Evolutionary conservation across 768 basidiomycete species (phyloP), one percentile per base, ranked within the genome.

Genomic region (Boletus sp.): DNA sequence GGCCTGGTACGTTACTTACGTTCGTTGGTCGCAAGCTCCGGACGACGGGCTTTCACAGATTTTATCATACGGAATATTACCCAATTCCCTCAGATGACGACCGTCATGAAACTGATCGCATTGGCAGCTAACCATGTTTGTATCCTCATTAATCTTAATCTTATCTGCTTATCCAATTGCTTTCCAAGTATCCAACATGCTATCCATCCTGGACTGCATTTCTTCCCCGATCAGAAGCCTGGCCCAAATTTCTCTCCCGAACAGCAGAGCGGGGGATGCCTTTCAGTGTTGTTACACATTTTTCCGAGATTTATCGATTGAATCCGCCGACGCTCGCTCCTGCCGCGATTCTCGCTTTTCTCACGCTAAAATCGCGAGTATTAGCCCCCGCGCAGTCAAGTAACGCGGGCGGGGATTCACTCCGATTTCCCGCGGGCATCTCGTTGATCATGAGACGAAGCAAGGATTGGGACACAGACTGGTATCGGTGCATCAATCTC

Each of bases 341-440:
- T 8, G 85, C 90, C 15, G 90, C 89, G 5, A 87, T 92, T 52
- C 81, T 91, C 14, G 78, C 84, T 0, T 90, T 84, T 68, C 75
- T 90, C 39, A 80, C 83, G 2, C 74, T 89, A 7, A 75, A 79
- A 18, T 67, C 71, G 48, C 68, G 59, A 39, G 52, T 68, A 14
- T 57, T 57, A 24, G 42, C 39, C 17, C 40, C 61, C 9, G 29
- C 33, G n/a, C 54, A 52, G n/a, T 18, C 36, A 12, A 58, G 30
- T 40, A 36, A 41, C 36, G 20, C 49, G 6, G 54, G 49, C 12
- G 37, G 41, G 5, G 32, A 60, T 30, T 51, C 53, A 11, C 42
- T 70, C 11, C 64, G 49, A 4, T 17, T 54, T 11, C 69, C 67
- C 3, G 49, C 60, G 14, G 64, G 52, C 37, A 18, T 54, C 18